Percentiles rank a stretch among this genome's conserved stretches.
Evolutionary conservation across 2,329 filamentous ascomycete species (phyloP).

Genomic region (Sclerotinia sclerotiorum): DNA sequence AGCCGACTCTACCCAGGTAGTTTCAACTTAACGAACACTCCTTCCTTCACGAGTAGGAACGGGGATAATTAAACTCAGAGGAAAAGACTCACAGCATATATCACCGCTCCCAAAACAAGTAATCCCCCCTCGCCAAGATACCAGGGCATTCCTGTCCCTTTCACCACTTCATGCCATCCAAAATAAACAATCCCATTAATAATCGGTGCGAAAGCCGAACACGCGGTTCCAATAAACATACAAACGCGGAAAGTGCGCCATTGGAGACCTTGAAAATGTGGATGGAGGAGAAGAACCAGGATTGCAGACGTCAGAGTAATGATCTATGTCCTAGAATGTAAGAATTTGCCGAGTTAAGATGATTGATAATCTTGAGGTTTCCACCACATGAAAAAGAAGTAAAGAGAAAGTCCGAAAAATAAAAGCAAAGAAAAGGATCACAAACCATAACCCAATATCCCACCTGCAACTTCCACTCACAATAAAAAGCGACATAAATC

Average conservation of each 20-base stretch:
- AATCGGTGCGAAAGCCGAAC: conserved; percentile 17
- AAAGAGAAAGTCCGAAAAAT: background rate
- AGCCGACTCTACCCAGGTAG: no score
- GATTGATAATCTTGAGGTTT: rapidly evolving
- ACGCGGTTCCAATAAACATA: conserved; percentile 13
- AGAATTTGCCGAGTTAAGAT: background rate
- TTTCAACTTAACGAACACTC: no score
- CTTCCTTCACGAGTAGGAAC: background rate
- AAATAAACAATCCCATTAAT: conserved; percentile 21
- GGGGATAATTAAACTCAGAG: background rate
- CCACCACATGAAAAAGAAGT: background rate
- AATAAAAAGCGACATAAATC: conserved; percentile 21
- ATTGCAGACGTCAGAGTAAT: background rate
- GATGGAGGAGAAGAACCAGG: conserved; percentile 13
- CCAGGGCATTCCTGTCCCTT: conserved; percentile 27
- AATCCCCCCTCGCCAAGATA: conserved; percentile 29
- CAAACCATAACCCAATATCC: conserved; percentile 22
- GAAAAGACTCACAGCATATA: conserved; percentile 22
- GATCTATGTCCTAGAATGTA: background rate
- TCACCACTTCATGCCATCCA: conserved; percentile 13
- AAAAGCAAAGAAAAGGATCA: background rate
- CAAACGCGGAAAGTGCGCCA: conserved; percentile 18
- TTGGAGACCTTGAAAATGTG: conserved; percentile 12
- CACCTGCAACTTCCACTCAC: conserved; percentile 11
- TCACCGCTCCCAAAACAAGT: conserved; percentile 21